Evolutionary conservation across 305 asterid species (phyloP).

Genomic region (Fraxinus paxiana): DNA sequence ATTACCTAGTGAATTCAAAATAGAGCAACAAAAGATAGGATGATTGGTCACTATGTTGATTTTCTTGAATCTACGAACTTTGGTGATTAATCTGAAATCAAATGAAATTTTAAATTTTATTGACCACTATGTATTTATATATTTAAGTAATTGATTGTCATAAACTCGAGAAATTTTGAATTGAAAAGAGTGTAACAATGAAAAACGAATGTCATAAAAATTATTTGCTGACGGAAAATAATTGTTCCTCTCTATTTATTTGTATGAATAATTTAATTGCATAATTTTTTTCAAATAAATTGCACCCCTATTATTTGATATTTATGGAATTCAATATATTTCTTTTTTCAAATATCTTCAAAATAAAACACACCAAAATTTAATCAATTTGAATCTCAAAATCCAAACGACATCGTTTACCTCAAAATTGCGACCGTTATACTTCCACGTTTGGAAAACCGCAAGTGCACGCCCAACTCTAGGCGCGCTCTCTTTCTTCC

Average conservation of each 20-base stretch:
- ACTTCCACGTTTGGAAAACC: slow-evolving; percentile 29
- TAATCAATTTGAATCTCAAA: neutral
- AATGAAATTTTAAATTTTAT: neutral
- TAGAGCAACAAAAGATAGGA: neutral
- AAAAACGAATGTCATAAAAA: neutral
- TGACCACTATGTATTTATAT: neutral
- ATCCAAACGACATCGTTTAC: slow-evolving; percentile 31
- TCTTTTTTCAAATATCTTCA: neutral
- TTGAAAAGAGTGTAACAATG: neutral
- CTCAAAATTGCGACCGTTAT: slow-evolving; percentile 42
- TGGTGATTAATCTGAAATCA: neutral
- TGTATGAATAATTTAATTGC: neutral
- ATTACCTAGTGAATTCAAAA: neutral
- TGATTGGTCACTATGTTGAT: neutral
- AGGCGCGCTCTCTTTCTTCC: neutral
- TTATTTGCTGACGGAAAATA: neutral
- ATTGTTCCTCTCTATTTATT: neutral
- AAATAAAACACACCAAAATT: neutral
- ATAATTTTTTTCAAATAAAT: neutral
- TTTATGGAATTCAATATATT: neutral
- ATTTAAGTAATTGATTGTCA: neutral
- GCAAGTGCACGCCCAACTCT: slow-evolving; percentile 3
- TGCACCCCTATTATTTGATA: neutral
- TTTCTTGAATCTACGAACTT: neutral
- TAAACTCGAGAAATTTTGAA: neutral